Conservation (phyloP, 768 basidiomycete species). For the Cyclocybe cylindracea region DNA sequence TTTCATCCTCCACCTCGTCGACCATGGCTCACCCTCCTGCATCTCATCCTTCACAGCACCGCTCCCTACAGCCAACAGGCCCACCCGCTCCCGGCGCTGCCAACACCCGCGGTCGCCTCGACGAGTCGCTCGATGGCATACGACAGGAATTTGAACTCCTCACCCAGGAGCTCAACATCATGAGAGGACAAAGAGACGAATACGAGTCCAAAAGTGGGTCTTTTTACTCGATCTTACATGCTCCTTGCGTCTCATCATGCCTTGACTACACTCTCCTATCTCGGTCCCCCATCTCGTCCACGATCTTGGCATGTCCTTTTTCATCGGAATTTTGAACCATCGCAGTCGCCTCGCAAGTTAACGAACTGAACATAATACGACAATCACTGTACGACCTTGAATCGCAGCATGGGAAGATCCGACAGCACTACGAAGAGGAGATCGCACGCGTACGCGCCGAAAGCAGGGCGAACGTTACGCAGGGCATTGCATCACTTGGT, state of each 20-base stretch:
- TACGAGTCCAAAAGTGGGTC: slow-evolving; percentile 84
- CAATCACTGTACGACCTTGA: slow-evolving; percentile 93
- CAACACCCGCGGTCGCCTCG: slow-evolving; percentile 40
- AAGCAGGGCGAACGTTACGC: slow-evolving; percentile 41
- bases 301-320: neutral
- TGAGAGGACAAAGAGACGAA: slow-evolving; percentile 84
- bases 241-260: neutral
- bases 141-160: slow-evolving; percentile 84
- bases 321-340: too few species aligned
- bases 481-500: slow-evolving; percentile 22
- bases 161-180: slow-evolving; percentile 60
- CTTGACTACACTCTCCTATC: neutral
- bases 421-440: slow-evolving; percentile 87
- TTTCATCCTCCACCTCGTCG: neutral
- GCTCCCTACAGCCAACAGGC: slow-evolving; percentile 11
- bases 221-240: slow-evolving; percentile 7
- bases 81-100: slow-evolving; percentile 7
- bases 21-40: neutral
- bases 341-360: slow-evolving; percentile 79
- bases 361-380: slow-evolving; percentile 87
- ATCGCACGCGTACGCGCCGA: slow-evolving; percentile 71
- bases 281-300: neutral
- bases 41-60: slow-evolving; percentile 5
- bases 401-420: slow-evolving; percentile 80
- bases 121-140: slow-evolving; percentile 80